Evolutionary conservation across 164 flowering plant species (phyloP).

Genomic region (Dillenia turbinata): DNA sequence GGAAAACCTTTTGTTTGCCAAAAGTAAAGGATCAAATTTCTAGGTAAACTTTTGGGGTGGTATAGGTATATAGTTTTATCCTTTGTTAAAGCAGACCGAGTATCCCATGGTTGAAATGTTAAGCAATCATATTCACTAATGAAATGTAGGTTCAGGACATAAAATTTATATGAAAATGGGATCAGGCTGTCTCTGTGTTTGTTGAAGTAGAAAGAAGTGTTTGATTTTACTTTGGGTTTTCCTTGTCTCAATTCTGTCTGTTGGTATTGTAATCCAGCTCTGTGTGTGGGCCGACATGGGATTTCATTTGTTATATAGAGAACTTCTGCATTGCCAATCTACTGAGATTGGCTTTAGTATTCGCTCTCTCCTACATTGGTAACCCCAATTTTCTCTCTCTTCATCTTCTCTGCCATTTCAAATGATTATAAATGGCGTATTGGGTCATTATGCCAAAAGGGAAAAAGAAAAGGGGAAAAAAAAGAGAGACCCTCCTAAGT

Average conservation of each 20-base stretch:
- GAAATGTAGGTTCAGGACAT: too few relatives aligned
- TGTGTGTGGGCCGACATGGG: constrained; percentile 48
- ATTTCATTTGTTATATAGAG: constrained; percentile 51
- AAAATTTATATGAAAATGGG: too few relatives aligned
- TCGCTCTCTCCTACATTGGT: constrained; percentile 41
- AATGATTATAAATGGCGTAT: background rate
- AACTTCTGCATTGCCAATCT: constrained; percentile 50
- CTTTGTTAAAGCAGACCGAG: background rate
- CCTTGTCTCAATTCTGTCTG: background rate
- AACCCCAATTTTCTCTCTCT: constrained; percentile 8
- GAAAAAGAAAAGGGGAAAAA: too few relatives aligned
- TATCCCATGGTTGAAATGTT: too few relatives aligned
- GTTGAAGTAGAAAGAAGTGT: background rate
- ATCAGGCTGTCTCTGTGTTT: background rate
- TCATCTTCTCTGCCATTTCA: background rate
- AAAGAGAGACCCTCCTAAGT: too few relatives aligned
- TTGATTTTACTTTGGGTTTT: background rate
- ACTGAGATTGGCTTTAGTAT: constrained; percentile 35
- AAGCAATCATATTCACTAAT: too few relatives aligned
- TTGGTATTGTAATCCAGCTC: constrained; percentile 25
- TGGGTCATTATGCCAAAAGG: too few relatives aligned
- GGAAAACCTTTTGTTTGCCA: too few relatives aligned
- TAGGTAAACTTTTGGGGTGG: too few relatives aligned
- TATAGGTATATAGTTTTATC: too few relatives aligned
- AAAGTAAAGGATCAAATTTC: too few relatives aligned